These are phyloP conservation scores for Ceratocystis variospora DNA, from an alignment of 2,329 filamentous ascomycete genomes.

Conservation along the genomic window DNA sequence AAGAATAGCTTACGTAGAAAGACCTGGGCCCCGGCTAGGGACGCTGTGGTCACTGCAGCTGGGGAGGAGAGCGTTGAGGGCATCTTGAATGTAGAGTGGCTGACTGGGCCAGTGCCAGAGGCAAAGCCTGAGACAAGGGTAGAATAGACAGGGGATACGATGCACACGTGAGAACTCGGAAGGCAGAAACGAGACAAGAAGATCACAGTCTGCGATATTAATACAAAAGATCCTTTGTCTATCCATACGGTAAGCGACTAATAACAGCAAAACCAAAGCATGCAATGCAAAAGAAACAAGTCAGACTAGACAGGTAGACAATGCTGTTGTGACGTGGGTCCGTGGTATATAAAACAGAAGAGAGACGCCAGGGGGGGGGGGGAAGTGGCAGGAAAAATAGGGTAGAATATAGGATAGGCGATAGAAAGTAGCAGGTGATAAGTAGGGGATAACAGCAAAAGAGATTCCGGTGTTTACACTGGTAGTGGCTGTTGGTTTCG, in stretches of 20 bases:
- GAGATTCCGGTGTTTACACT: constrained; percentile 28
- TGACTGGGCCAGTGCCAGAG: constrained; percentile 25
- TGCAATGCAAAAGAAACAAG: background rate
- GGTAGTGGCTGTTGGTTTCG: constrained; percentile 43
- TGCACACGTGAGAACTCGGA: background rate
- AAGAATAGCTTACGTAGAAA: constrained; percentile 54
- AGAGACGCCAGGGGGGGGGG: background rate
- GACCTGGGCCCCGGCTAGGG: constrained; percentile 40
- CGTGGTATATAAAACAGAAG: background rate
- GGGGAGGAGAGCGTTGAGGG: constrained; percentile 20
- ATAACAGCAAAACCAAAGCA: background rate
- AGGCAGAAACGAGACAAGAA: background rate
- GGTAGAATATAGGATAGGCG: too few relatives aligned
- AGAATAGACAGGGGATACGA: background rate
- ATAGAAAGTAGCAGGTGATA: background rate
- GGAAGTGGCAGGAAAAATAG: too few relatives aligned
- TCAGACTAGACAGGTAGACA: background rate
- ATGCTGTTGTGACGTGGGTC: background rate
- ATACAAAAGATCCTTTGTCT: background rate
- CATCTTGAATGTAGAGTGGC: constrained; percentile 29
- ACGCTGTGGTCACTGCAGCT: constrained; percentile 25
- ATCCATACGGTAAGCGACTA: background rate
- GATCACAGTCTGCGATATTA: background rate
- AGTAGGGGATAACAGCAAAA: background rate
- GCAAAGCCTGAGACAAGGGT: background rate